Conservation (phyloP, 768 basidiomycete genomes). For the Sutorius australiensis region DNA sequence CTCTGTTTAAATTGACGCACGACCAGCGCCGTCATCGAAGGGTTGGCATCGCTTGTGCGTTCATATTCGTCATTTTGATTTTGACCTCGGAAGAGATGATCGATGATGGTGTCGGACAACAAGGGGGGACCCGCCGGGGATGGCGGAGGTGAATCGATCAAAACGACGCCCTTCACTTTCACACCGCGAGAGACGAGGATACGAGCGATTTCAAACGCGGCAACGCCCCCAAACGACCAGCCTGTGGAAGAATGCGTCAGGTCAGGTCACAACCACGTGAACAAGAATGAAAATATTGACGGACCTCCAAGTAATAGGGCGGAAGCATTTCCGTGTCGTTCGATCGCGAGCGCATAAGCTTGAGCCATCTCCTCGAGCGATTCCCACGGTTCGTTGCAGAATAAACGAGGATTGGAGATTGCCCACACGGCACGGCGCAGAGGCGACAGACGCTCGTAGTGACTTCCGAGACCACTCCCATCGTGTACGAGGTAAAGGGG, state of each 20-base stretch:
- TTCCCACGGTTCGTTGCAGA: conserved; percentile 43
- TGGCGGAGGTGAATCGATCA: conserved; percentile 68
- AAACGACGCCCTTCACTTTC: conserved; percentile 51
- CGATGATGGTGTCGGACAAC: conserved; percentile 50
- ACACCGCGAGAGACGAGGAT: conserved; percentile 41
- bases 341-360: conserved; percentile 44
- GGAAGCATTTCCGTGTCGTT: conserved; percentile 32
- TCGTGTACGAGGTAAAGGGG: conserved; percentile 71
- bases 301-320: conserved; percentile 56
- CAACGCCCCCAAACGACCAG: conserved; percentile 78
- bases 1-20: conserved; percentile 49
- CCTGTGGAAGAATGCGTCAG: conserved; percentile 35
- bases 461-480: conserved; percentile 59
- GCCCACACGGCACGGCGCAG: conserved; percentile 58
- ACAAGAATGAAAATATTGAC: conserved; percentile 1
- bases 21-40: conserved; percentile 36
- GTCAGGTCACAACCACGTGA: neutral
- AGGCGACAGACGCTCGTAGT: conserved; percentile 44
- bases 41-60: conserved; percentile 16
- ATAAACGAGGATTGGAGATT: conserved; percentile 54
- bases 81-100: conserved; percentile 37
- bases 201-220: conserved; percentile 61
- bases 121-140: conserved; percentile 38
- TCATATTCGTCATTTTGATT: conserved; percentile 3
- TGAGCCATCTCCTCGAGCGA: conserved; percentile 50